Conservation (phyloP, 2,329 filamentous ascomycete species). For the Cladorrhinum sp. region DNA sequence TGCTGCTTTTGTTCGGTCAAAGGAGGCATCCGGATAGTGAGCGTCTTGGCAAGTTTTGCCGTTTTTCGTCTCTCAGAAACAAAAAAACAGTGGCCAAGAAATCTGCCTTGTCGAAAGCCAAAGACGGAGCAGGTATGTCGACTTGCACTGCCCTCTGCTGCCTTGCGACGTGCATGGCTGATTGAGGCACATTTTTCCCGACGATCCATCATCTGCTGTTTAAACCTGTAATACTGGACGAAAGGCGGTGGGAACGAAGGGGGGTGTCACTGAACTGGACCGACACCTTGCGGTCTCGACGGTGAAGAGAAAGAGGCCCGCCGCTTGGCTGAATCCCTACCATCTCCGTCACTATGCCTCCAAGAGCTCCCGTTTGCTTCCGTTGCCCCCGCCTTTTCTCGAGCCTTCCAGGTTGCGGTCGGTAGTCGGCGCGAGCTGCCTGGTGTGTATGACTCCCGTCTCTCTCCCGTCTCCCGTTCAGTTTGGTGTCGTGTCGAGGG, state of each 20-base stretch:
- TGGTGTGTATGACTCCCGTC: slow-evolving; percentile 22
- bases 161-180: neutral
- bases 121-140: slow-evolving; percentile 8
- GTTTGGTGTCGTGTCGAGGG: neutral
- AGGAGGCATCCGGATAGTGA: slow-evolving; percentile 19
- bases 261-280: neutral
- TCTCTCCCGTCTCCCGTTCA: neutral
- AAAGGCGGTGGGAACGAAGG: neutral
- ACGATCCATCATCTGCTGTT: neutral
- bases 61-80: slow-evolving; percentile 2
- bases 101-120: slow-evolving; percentile 20
- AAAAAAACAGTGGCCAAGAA: too few species aligned
- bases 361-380: slow-evolving; percentile 4
- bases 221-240: slow-evolving; percentile 1
- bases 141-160: slow-evolving; percentile 15
- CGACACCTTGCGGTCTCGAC: neutral
- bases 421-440: slow-evolving; percentile 21
- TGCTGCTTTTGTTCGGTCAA: slow-evolving; percentile 17
- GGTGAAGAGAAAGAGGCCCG: neutral
- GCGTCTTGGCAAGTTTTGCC: slow-evolving; percentile 12
- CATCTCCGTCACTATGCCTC: slow-evolving; percentile 2
- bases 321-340: neutral
- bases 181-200: slow-evolving; percentile 3
- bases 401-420: slow-evolving; percentile 17
- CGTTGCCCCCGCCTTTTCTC: slow-evolving; percentile 10